Conservation (phyloP, 2,329 filamentous ascomycete species). For the Fusarium sp. region DNA sequence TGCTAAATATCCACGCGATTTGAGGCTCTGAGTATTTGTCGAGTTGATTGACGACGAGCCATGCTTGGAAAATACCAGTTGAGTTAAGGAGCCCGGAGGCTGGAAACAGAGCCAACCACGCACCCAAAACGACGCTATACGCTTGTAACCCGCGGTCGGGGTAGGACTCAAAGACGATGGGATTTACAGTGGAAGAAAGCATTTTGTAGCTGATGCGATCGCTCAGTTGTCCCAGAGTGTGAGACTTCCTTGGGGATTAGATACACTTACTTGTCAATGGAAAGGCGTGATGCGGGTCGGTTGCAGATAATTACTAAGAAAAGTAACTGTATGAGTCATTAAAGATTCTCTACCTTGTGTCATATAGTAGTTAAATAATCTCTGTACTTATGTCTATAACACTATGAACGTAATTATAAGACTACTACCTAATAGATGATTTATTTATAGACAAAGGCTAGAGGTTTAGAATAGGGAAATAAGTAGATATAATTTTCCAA, state of each 20-base stretch:
- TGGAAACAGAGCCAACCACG: neutral
- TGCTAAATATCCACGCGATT: neutral
- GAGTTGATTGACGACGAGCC: neutral
- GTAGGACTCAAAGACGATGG: neutral
- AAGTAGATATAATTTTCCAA: neutral
- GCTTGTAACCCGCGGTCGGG: neutral
- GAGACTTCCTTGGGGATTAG: no score
- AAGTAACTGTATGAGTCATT: neutral
- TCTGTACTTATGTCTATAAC: no score
- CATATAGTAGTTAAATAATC: no score
- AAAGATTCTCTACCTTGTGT: no score
- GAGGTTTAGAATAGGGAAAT: no score
- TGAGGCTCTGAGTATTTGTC: rapidly evolving
- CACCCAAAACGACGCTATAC: neutral
- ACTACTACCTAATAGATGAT: no score
- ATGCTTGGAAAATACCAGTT: neutral
- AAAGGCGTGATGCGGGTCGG: neutral
- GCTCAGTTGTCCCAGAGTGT: rapidly evolving
- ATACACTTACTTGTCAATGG: neutral
- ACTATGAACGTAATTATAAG: no score
- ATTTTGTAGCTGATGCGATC: rapidly evolving
- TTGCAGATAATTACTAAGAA: neutral
- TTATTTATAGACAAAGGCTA: no score
- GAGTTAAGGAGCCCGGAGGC: neutral
- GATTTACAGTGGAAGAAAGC: rapidly evolving